Base-by-base conservation (phyloP, 2,329 filamentous ascomycete genomes). In the Ceratocystis lukuohia region DNA sequence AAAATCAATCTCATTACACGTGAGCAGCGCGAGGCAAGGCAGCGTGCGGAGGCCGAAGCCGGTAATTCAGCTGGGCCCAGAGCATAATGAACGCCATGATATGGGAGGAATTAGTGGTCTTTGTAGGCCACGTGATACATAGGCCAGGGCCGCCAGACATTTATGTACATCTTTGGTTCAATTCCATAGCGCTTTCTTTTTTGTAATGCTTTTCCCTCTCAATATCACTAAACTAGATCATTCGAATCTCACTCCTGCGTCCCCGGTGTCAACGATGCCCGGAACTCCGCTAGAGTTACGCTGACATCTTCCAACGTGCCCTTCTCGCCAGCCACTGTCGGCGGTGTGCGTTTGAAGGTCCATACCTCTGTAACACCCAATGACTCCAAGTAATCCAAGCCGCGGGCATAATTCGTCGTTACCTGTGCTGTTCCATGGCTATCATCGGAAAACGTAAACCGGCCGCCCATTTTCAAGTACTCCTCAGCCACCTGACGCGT, bases 401-500 rank as follows among this genome's bases (percentile, higher is more conserved):
- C 84, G 50, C 82, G 83, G 59, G 74, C 73, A 77, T 94, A 97
- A 73, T 96, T 93, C 63, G 90, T 86, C n/a, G 86, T 91, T 4
- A 99, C 82, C 73, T 99, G 93, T 1, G 83, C 88, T 67, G 91
- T 82, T 48, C 89, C 89, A 77, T 99, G 94, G 74, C 91, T 96
- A 76, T 99, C 94, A 74, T 99, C 94, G 5, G 90, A 96, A 71
- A 99, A 81, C 65, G 91, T 95, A 75, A 97, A 96, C 68, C 83
- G 84, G 28, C 94, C 92, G 28, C 87, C 87, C 71, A 89, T 80
- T 6, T 76, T 76, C 65, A 91, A 73, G 78, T 91, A 96, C 73
- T 84, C 65, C 81, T 89, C 81, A 71, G 91, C 91, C 72, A 99
- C 88, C 71, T 84, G 80, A 65, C 83, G 81, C 69, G 85, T 85